Conservation (phyloP, 2,329 filamentous ascomycete genomes). For the Fusarium siculi region DNA sequence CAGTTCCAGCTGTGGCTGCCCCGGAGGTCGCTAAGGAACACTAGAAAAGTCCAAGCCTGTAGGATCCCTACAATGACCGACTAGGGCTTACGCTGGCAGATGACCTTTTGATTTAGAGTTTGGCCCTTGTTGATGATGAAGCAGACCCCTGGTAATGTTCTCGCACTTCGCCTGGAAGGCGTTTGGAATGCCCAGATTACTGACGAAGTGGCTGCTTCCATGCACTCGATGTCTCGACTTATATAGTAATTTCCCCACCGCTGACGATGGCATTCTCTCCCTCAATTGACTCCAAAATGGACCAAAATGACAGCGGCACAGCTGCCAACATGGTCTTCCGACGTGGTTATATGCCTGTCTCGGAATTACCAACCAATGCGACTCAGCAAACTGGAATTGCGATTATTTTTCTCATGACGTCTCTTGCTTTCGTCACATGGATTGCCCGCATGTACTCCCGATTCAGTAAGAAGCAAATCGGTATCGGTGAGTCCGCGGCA, state of each 20-base stretch:
- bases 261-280: neutral
- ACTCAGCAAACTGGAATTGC: conserved; percentile 31
- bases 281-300: neutral
- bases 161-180: neutral
- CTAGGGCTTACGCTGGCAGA: neutral
- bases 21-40: neutral
- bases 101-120: neutral
- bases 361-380: conserved; percentile 24
- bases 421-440: conserved; percentile 29
- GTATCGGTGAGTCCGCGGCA: conserved; percentile 18
- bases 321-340: neutral
- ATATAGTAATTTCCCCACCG: neutral
- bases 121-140: neutral
- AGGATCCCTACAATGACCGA: neutral
- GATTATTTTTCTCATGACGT: conserved; percentile 32
- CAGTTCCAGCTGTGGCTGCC: neutral
- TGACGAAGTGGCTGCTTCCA: neutral
- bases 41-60: neutral
- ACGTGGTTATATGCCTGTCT: conserved; percentile 21
- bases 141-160: neutral
- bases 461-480: conserved; percentile 27
- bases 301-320: neutral
- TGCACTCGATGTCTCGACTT: neutral
- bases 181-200: neutral
- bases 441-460: conserved; percentile 32